Evolutionary conservation across 140 eudicot genomes (phyloP), one percentile per base, ranked within the genome.

Genomic region (Erigeron philadelphicus): DNA sequence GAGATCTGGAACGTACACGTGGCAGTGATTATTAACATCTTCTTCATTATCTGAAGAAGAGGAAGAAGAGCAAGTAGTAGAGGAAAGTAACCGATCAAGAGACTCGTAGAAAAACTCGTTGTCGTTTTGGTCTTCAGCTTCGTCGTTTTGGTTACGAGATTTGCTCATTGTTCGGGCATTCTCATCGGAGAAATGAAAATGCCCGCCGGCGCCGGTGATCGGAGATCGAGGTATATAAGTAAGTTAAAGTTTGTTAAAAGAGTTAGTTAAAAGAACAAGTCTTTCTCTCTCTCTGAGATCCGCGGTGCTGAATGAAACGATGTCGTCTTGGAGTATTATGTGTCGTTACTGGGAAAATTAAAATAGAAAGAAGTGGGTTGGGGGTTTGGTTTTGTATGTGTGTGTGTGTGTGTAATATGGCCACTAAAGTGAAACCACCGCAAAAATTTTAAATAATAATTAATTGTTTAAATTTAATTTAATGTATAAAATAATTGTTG

Each of bases 91-190:
- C 18, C 98, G 95, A 76, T 92, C 98, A 42, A 92, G 93, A 1
- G 96, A 86, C 64, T 92, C 96, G 95, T 88, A 81, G 64, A 86
- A 92, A 58, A 81, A 70, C 17, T 79, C 88, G 76, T 73, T 74
- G 25, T 66, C 76, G 49, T 68, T 76, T 18, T 72, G 38, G 38
- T 31, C 38, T 31, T 31, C 38, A 31, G 38, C 83, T 44, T 81
- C 80, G 47, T 84, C 80, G 53, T 81, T 79, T 16, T 75, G 78
- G 79, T 74, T 79, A 65, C 57, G 80, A 50, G 84, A 66, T 85
- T 76, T 88, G 95, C 82, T 91, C 96, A 88, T 91, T 78, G 88
- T 84, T 78, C 78, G 88, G 88, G 94, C 85, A 76, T 81, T 77
- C 90, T 81, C 96, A 86, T 80, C 81, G 64, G 81, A 57, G 38